Conservation (phyloP, 2,329 filamentous ascomycete genomes). For the Fusarium pseudonygamai region DNA sequence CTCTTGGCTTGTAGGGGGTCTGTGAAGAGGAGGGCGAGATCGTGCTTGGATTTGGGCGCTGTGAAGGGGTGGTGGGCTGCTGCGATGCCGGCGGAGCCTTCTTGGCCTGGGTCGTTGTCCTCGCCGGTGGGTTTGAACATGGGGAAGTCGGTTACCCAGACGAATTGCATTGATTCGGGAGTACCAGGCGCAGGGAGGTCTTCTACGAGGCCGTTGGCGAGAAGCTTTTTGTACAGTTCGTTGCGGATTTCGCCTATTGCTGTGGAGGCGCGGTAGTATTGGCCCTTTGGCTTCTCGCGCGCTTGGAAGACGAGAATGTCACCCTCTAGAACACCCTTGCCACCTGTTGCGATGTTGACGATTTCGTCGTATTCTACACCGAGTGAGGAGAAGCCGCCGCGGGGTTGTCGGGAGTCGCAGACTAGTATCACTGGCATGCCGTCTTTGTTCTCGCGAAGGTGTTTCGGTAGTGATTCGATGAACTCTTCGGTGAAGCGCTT, state of each 20-base stretch:
- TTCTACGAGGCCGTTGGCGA: not conserved
- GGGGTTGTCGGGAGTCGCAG: slow-evolving; percentile 76
- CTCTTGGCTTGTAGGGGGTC: slow-evolving; percentile 78
- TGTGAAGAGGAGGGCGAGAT: slow-evolving; percentile 78
- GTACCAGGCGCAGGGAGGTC: not conserved
- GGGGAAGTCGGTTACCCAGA: slow-evolving; percentile 92
- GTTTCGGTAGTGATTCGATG: slow-evolving; percentile 70
- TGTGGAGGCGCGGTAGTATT: slow-evolving; percentile 67
- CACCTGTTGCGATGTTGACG: slow-evolving; percentile 42
- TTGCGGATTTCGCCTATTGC: slow-evolving; percentile 77
- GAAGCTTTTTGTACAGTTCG: slow-evolving; percentile 72
- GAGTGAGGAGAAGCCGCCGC: slow-evolving; percentile 79
- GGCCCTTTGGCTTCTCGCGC: slow-evolving; percentile 70
- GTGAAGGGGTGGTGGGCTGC: slow-evolving; percentile 98
- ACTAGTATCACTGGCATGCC: slow-evolving; percentile 85
- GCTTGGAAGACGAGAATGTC: slow-evolving; percentile 87
- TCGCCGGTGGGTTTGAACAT: slow-evolving; percentile 82
- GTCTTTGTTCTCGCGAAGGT: slow-evolving; percentile 73
- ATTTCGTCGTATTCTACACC: slow-evolving; percentile 73
- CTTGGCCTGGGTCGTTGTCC: slow-evolving; percentile 76
- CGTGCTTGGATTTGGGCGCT: slow-evolving; percentile 75
- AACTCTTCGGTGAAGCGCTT: slow-evolving; percentile 73
- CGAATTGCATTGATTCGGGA: slow-evolving; percentile 67
- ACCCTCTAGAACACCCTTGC: slow-evolving; percentile 64
- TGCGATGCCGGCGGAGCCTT: slow-evolving; percentile 80